Evolutionary conservation across 2,329 filamentous ascomycete genomes (phyloP).

Genomic region (Mycosphaerella sp.): DNA sequence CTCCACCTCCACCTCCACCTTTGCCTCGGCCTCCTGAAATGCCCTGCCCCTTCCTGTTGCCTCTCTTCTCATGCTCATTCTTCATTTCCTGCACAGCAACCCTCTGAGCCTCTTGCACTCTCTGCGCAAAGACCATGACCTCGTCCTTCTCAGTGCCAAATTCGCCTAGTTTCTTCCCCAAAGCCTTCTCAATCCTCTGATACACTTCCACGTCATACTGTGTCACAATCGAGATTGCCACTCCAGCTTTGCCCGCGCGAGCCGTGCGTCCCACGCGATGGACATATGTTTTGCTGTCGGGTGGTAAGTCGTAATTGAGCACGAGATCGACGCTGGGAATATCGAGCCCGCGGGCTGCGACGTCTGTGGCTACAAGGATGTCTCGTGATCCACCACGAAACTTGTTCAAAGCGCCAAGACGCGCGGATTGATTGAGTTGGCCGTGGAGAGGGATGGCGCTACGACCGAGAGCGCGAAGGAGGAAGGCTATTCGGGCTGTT

Average conservation of each 20-base stretch:
- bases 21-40: slow-evolving; percentile 44
- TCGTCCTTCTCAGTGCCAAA: slow-evolving; percentile 71
- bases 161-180: slow-evolving; percentile 69
- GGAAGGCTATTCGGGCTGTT: slow-evolving; percentile 74
- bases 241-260: slow-evolving; percentile 75
- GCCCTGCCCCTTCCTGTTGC: slow-evolving; percentile 47
- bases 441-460: slow-evolving; percentile 89
- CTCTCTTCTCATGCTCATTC: slow-evolving; percentile 63
- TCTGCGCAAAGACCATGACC: slow-evolving; percentile 70
- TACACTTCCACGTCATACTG: slow-evolving; percentile 84
- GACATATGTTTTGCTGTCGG: slow-evolving; percentile 84
- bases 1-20: slow-evolving; percentile 50
- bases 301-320: slow-evolving; percentile 76
- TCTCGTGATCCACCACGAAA: slow-evolving; percentile 75
- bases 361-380: slow-evolving; percentile 87
- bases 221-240: slow-evolving; percentile 73
- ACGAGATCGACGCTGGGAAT: slow-evolving; percentile 88
- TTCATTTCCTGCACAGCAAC: slow-evolving; percentile 77
- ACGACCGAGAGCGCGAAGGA: slow-evolving; percentile 79
- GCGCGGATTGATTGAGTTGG: slow-evolving; percentile 79
- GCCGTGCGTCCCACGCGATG: slow-evolving; percentile 86
- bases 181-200: slow-evolving; percentile 71
- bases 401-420: slow-evolving; percentile 82
- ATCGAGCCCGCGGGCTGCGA: slow-evolving; percentile 88
- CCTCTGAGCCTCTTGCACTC: slow-evolving; percentile 78